phyloP scores from a whole-genome alignment of 2,329 filamentous ascomycete species.

The Phaeosphaeriaceae sp. region DNA sequence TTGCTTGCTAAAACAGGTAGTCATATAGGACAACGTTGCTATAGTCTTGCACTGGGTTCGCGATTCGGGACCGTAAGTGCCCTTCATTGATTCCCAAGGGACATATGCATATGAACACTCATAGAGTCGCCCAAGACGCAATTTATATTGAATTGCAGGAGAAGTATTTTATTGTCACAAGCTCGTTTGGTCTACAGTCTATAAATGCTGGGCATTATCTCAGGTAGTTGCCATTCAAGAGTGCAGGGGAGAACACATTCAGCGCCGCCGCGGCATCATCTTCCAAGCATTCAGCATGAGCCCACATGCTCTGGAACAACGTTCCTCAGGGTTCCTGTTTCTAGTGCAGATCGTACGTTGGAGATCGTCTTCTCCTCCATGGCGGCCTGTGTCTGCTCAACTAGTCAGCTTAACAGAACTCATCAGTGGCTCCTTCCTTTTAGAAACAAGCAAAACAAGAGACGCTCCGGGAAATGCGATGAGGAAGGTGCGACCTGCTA shows the following conservation, averaged over 20 bases:
- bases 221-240: constrained; percentile 1
- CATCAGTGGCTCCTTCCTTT: constrained; percentile 15
- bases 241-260: too few species aligned
- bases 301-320: constrained; percentile 74
- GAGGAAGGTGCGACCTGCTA: constrained; percentile 11
- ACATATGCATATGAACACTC: too few species aligned
- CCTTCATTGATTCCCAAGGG: too few species aligned
- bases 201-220: not conserved
- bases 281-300: constrained; percentile 31
- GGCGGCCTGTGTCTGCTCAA: constrained; percentile 56
- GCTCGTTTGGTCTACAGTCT: not conserved
- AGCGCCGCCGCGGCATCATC: not conserved
- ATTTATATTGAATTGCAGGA: not conserved
- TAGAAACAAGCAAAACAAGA: not conserved
- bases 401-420: constrained; percentile 15
- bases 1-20: too few species aligned
- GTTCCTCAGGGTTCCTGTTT: constrained; percentile 67
- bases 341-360: constrained; percentile 70
- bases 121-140: not conserved
- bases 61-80: too few species aligned
- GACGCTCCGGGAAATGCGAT: constrained; percentile 4
- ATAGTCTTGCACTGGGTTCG: too few species aligned
- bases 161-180: not conserved
- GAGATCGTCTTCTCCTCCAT: constrained; percentile 79
- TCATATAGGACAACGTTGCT: too few species aligned